Conservation (phyloP, 768 basidiomycete genomes). For the Collybia nuda region DNA sequence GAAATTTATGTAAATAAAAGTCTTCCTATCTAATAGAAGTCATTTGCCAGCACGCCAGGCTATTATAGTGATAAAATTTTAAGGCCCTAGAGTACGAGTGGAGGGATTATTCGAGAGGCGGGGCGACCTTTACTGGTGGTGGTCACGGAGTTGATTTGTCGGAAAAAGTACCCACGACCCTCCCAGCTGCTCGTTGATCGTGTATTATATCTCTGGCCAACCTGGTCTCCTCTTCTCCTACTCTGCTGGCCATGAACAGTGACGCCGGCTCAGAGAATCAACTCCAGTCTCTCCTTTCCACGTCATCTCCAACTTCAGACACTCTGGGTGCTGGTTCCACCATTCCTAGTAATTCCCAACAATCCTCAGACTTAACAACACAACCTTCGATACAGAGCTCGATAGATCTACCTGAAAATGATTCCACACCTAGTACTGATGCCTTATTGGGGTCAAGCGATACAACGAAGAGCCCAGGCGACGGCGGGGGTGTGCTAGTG, state of each 20-base stretch:
- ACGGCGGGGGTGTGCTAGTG: neutral
- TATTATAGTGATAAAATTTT: neutral
- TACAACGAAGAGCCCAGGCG: neutral
- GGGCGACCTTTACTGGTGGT: neutral
- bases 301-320: slow-evolving; percentile 22
- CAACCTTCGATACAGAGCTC: slow-evolving; percentile 9
- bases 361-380: slow-evolving; percentile 14
- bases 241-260: slow-evolving; percentile 45
- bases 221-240: slow-evolving; percentile 15
- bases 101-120: neutral
- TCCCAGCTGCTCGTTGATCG: slow-evolving; percentile 27
- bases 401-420: slow-evolving; percentile 4
- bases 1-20: neutral
- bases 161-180: slow-evolving; percentile 39
- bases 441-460: slow-evolving; percentile 1
- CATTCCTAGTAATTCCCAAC: slow-evolving; percentile 13
- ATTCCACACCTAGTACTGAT: slow-evolving; percentile 6
- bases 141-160: slow-evolving; percentile 16
- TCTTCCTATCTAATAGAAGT: neutral
- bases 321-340: slow-evolving; percentile 28
- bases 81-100: neutral
- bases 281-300: slow-evolving; percentile 28
- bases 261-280: slow-evolving; percentile 29
- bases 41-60: neutral
- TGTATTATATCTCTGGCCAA: slow-evolving; percentile 22